Percentiles rank a stretch among this genome's conserved stretches.
These are phyloP conservation scores for Penicillium nordicum DNA, from an alignment of 2,329 filamentous ascomycete species.

Conservation along the genomic window DNA sequence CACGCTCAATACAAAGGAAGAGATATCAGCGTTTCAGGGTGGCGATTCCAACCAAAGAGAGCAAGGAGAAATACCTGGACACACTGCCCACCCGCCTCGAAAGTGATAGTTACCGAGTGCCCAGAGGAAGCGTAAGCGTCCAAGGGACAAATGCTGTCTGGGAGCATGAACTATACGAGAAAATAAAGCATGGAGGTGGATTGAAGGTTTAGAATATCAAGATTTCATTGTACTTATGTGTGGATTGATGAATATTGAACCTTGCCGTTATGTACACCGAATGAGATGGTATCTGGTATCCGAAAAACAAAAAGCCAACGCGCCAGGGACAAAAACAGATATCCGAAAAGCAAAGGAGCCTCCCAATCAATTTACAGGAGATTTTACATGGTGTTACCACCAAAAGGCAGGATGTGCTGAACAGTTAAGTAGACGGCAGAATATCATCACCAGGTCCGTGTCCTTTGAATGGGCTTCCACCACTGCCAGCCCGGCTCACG, in stretches of 20 bases:
- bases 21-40: constrained; percentile 16
- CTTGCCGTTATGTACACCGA: neutral
- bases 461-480: constrained; percentile 8
- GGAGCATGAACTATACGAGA: neutral
- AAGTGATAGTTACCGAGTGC: neutral
- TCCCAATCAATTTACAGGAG: neutral
- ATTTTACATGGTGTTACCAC: neutral
- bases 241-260: neutral
- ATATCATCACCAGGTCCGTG: neutral
- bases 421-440: neutral
- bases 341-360: neutral
- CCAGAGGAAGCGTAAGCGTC: neutral
- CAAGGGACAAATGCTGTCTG: neutral
- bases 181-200: neutral
- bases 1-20: constrained; percentile 12
- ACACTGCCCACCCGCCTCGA: constrained; percentile 11
- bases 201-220: neutral
- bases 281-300: constrained; percentile 5
- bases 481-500: constrained; percentile 22
- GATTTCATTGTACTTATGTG: neutral
- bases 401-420: neutral
- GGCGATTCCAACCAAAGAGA: constrained; percentile 7
- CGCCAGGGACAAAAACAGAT: neutral
- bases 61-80: constrained; percentile 1
- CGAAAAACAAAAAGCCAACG: neutral